Conservation (phyloP, 495 filamentous ascomycete genomes). For the Tuber calosporum region DNA sequence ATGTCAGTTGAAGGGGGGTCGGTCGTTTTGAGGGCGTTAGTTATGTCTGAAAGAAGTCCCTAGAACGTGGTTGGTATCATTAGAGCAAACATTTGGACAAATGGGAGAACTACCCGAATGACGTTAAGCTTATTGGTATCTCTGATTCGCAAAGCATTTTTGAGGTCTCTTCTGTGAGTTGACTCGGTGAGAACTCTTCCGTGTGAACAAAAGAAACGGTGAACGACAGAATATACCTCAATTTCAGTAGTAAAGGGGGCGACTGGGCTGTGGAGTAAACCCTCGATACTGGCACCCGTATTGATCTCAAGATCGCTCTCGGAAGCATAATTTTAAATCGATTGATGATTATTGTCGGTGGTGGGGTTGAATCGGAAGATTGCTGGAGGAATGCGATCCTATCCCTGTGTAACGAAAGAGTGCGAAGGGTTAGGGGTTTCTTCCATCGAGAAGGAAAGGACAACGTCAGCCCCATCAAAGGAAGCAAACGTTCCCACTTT, state of each 20-base stretch:
- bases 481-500: neutral
- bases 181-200: neutral
- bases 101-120: constrained; percentile 43
- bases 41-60: constrained; percentile 48
- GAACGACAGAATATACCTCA: constrained; percentile 37
- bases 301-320: constrained; percentile 12
- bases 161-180: constrained; percentile 50
- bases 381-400: neutral
- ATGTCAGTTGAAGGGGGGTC: constrained; percentile 52
- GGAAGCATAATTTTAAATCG: constrained; percentile 14
- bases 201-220: neutral
- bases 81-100: constrained; percentile 3
- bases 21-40: constrained; percentile 55
- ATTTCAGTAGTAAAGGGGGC: constrained; percentile 43
- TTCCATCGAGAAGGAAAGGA: neutral
- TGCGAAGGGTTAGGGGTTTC: constrained; percentile 7
- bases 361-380: constrained; percentile 1
- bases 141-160: constrained; percentile 55
- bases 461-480: constrained; percentile 20
- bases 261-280: constrained; percentile 29
- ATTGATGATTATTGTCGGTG: neutral
- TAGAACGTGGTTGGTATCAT: neutral
- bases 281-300: constrained; percentile 12
- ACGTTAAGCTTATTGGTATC: constrained; percentile 50
- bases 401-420: constrained; percentile 4